Evolutionary conservation across 768 basidiomycete genomes (phyloP), one percentile per base, ranked within the genome.

Genomic region (Leucosporidium yakuticum): DNA sequence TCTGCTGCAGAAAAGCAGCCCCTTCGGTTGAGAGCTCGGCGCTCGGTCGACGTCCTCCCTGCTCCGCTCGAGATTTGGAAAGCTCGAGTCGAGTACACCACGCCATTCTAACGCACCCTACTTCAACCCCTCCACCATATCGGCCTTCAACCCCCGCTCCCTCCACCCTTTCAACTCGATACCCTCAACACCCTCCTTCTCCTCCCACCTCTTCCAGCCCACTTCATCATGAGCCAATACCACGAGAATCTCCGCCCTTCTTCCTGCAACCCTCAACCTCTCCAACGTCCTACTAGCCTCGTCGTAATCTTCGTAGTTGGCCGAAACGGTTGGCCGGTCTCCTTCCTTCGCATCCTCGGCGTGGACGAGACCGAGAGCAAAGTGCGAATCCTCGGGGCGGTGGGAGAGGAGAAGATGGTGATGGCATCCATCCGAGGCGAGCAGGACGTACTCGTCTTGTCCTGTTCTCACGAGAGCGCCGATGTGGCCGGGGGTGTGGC

Each of bases 381-480:
- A 65, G 53, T 69, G 64, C 32, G 4, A 20, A 8, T 65, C 49
- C 1, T 25, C 23, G 4, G 62, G 44, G 0, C 15, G 17, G 5
- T 21, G 36, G 21, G 63, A 54, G 57, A 73, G 56, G 49, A 68
- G 57, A 6, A 17, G 20, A 19, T 29, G 53, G 36, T 65, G 63
- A 54, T 73, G 72, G 51, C 60, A 62, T 49, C 68, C 67, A 32
- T 73, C 72, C 23, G 63, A 68, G 21, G 66, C 66, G 32, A 69
- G 57, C 34, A 73, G 62, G 39, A 69, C 68, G 60, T 68, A 73
- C 49, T 70, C 69, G 23, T 51, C 50, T 9, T 50, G 11, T 4
- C 31, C 17, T 4, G 69, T 73, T 31, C 72, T 65, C 20, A 68
- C 34, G 29, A 73, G 55, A 0, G 61, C 63, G 14, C 59, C 60